Base-by-base conservation (phyloP, 2,329 filamentous ascomycete species). In the Cladosporium sphaerospermum region DNA sequence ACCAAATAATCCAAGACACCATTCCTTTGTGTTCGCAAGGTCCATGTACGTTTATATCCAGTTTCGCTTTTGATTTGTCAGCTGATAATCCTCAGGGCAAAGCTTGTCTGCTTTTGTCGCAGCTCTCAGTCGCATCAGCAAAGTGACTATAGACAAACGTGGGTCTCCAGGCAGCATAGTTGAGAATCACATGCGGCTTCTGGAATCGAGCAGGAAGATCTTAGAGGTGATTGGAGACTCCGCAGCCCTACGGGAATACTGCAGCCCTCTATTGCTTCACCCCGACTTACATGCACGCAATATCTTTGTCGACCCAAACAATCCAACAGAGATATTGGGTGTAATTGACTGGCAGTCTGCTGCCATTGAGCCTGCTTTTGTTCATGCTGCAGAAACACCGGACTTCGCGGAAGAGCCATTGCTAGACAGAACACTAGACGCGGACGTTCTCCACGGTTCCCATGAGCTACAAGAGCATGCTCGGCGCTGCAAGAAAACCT, bases 251-350 rank as follows among this genome's bases (percentile, higher is more conserved):
- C 16, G 62, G 16, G 16, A 45, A 16, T 16, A 16, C 16, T 16
- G 16, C 16, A 16, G 16, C 16, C 16, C 16, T 14, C 7, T 51
- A 11, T 13, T 55, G 10, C 14, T 13, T 23, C 32, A 39, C 8
- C 55, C 54, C 34, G 71, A 75, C 45, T 58, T 74, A 14, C 71
- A 74, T 46, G 52, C 52, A 14, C 69, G 64, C 8, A 74, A 68
- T 42, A 69, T 71, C 48, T 68, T 69, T 45, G 68, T 71, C 2
- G 57, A 70, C 51, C 49, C 60, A 3, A 43, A 52, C 2, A 40
- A 69, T n/a, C 67, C 63, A 9, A 67, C 67, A 8, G 52, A 61
- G 54, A 55, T 70, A 42, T 57, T 62, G 0, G 51, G 55, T n/a
- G 56, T 71, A 31, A 67, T 71, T 45, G 69, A 71, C 48, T 70